Evolutionary conservation across 2,329 filamentous ascomycete genomes (phyloP).

Genomic region (Pseudogymnoascus sp.): DNA sequence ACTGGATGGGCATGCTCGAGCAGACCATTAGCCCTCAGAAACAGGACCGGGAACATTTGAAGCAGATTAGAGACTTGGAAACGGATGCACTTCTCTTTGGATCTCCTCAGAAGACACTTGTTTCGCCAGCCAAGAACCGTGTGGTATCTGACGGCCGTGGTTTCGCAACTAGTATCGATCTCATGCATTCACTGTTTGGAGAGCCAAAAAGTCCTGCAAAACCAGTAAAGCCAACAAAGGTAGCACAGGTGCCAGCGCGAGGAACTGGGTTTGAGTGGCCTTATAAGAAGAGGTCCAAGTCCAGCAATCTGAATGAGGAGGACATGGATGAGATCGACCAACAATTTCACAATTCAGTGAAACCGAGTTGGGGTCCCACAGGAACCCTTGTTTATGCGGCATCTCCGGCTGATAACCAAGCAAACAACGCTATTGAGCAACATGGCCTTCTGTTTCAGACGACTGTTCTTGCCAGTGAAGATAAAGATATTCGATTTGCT

Average conservation of each 20-base stretch:
- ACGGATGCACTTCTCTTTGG: conserved; percentile 22
- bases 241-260: not conserved
- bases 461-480: conserved; percentile 52
- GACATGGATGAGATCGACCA: conserved; percentile 55
- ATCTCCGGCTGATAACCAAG: not conserved
- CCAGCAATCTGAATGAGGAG: conserved; percentile 50
- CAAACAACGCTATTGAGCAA: conserved; percentile 28
- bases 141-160: conserved; percentile 42
- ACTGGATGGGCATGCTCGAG: conserved; percentile 90
- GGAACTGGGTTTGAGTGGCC: conserved; percentile 56
- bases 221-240: conserved; percentile 32
- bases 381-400: conserved; percentile 62
- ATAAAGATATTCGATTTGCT: conserved; percentile 55
- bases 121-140: conserved; percentile 17
- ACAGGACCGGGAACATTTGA: conserved; percentile 69
- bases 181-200: conserved; percentile 91
- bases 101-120: conserved; percentile 31
- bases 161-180: conserved; percentile 82
- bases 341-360: conserved; percentile 62
- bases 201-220: conserved; percentile 52
- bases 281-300: conserved; percentile 70
- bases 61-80: conserved; percentile 44
- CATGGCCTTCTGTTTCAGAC: conserved; percentile 45
- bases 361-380: conserved; percentile 69
- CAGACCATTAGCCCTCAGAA: conserved; percentile 92